phyloP scores from a whole-genome alignment of 345 rosid genomes.

The Adansonia digitata region DNA sequence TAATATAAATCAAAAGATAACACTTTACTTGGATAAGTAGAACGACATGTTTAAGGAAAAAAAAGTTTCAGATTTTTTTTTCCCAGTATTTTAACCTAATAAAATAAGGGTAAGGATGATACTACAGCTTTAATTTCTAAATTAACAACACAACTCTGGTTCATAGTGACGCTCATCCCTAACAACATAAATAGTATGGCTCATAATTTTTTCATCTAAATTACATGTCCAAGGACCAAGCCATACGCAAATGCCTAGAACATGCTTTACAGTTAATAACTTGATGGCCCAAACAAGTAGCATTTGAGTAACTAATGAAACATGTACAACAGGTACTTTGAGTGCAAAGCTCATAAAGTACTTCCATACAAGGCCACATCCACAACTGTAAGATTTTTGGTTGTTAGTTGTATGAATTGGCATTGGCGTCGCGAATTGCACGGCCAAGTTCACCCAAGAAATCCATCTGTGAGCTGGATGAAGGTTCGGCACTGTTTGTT shows the following conservation, averaged over 20 bases:
- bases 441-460: slow-evolving; percentile 52
- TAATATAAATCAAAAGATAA: too few species aligned
- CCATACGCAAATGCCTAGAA: neutral
- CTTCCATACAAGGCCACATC: slow-evolving; percentile 7
- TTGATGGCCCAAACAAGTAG: slow-evolving; percentile 10
- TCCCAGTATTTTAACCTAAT: too few species aligned
- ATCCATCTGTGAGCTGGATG: slow-evolving; percentile 42
- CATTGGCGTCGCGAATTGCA: slow-evolving; percentile 34
- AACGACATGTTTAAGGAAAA: too few species aligned
- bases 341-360: neutral
- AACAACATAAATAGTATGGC: neutral
- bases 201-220: slow-evolving; percentile 2
- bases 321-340: slow-evolving; percentile 17
- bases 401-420: slow-evolving; percentile 29
- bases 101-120: neutral
- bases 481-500: slow-evolving; percentile 28
- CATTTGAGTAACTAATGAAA: slow-evolving; percentile 13
- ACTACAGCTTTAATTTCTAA: neutral
- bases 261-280: slow-evolving; percentile 6
- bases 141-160: too few species aligned
- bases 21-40: too few species aligned
- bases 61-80: too few species aligned
- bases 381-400: neutral
- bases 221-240: neutral
- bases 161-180: too few species aligned